phyloP scores from a whole-genome alignment of 345 rosid species.

The Dipteronia sinensis region DNA sequence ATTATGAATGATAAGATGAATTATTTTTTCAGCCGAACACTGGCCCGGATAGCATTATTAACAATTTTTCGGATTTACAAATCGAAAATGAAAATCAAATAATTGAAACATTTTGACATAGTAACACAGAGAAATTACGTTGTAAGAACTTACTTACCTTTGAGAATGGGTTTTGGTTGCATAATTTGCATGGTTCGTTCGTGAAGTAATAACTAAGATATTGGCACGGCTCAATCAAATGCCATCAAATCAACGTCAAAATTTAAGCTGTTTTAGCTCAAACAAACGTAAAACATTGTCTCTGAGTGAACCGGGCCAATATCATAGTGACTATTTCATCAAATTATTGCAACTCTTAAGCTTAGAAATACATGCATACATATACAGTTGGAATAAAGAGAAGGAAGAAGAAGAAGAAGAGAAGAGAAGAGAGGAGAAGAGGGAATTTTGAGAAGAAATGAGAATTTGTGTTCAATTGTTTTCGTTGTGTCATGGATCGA shows the following conservation, averaged over 20 bases:
- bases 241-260: not conserved
- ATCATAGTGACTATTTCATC: conserved; percentile 53
- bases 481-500: not conserved
- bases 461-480: conserved; percentile 1
- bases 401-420: not conserved
- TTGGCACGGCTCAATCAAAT: conserved; percentile 92
- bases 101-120: not conserved
- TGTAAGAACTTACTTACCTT: not conserved
- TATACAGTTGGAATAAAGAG: not conserved
- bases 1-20: not conserved
- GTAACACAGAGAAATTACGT: not conserved
- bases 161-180: not conserved
- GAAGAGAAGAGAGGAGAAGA: not conserved
- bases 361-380: not conserved
- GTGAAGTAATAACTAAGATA: conserved; percentile 56
- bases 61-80: too few relatives aligned
- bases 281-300: not conserved
- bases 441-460: not conserved
- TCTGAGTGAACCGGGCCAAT: conserved; percentile 88
- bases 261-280: not conserved
- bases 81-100: too few relatives aligned
- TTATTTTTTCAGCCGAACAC: not conserved
- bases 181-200: not conserved
- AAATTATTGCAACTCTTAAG: not conserved
- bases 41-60: not conserved